phyloP scores from a whole-genome alignment of 306 rosid genomes.

The Gastrolobium villosum region DNA sequence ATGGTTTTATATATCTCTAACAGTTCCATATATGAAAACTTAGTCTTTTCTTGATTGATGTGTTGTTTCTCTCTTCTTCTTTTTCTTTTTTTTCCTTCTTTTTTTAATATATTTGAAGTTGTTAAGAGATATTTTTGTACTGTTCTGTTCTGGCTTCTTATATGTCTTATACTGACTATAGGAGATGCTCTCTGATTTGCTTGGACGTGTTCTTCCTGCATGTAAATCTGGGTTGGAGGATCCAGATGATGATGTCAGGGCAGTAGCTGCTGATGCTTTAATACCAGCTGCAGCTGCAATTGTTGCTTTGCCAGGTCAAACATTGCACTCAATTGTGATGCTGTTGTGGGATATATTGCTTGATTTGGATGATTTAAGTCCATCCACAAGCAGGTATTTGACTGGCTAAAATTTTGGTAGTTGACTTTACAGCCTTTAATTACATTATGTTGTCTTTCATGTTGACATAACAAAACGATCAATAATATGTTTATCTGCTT shows the following conservation, averaged over 20 bases:
- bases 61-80: neutral
- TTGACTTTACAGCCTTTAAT: conserved; percentile 9
- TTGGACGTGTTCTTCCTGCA: conserved; percentile 86
- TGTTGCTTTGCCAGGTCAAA: conserved; percentile 81
- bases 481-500: conserved; percentile 16
- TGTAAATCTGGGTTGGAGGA: conserved; percentile 97
- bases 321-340: conserved; percentile 88
- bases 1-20: too few species aligned
- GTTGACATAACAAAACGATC: neutral
- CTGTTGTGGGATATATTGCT: conserved; percentile 95
- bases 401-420: conserved; percentile 6
- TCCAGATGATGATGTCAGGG: conserved; percentile 98
- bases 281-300: conserved; percentile 88
- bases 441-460: neutral
- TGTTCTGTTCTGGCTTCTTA: conserved; percentile 28
- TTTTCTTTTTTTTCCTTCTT: neutral
- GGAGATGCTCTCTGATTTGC: conserved; percentile 95
- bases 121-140: conserved; percentile 8
- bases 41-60: neutral
- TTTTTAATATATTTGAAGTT: neutral
- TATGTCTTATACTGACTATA: conserved; percentile 52
- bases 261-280: conserved; percentile 99
- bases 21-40: conserved; percentile 30
- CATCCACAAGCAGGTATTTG: conserved; percentile 96
- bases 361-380: conserved; percentile 99